Evolutionary conservation across 495 filamentous ascomycete species (phyloP).

Genomic region (Hyphodiscus hymeniophilus): DNA sequence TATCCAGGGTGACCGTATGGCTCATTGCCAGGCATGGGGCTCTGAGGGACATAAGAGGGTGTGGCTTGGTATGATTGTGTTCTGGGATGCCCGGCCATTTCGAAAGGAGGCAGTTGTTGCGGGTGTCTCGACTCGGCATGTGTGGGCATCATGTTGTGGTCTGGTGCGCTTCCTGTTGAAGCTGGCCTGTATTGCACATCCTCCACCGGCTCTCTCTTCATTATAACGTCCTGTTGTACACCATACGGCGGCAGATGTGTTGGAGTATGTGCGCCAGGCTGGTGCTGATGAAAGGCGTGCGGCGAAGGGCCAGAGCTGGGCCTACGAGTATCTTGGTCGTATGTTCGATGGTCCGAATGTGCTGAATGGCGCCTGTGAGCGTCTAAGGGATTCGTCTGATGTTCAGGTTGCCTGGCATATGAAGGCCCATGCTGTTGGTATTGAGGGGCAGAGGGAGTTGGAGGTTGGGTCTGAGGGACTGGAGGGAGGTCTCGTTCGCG

Average conservation of each 20-base stretch:
- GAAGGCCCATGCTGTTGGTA: slow-evolving; percentile 9
- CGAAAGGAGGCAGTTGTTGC: slow-evolving; percentile 23
- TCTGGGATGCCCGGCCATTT: slow-evolving; percentile 4
- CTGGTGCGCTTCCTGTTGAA: slow-evolving; percentile 13
- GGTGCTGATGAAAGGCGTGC: slow-evolving; percentile 14
- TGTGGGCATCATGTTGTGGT: slow-evolving; percentile 9
- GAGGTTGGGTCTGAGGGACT: slow-evolving; percentile 4
- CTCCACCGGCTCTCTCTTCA: slow-evolving; percentile 42
- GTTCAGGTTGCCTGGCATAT: slow-evolving; percentile 9
- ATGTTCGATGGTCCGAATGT: slow-evolving; percentile 10
- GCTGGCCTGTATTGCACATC: slow-evolving; percentile 24
- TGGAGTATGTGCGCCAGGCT: slow-evolving; percentile 1
- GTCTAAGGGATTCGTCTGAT: slow-evolving; percentile 9
- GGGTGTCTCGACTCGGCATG: slow-evolving; percentile 6
- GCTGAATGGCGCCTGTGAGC: slow-evolving; percentile 8
- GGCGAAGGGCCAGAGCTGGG: slow-evolving; percentile 14
- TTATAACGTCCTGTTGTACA: slow-evolving; percentile 33
- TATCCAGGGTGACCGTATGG: slow-evolving; percentile 33
- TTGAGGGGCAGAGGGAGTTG: not conserved
- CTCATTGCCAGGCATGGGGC: slow-evolving; percentile 31
- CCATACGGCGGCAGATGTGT: slow-evolving; percentile 30
- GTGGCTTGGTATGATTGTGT: not conserved
- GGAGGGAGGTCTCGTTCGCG: slow-evolving; percentile 16
- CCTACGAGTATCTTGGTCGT: slow-evolving; percentile 19
- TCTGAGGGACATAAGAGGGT: slow-evolving; percentile 29